These are phyloP conservation scores for Backusella sp. DNA, from an alignment of 192 early-diverging fungal species.

Conservation along the genomic window DNA sequence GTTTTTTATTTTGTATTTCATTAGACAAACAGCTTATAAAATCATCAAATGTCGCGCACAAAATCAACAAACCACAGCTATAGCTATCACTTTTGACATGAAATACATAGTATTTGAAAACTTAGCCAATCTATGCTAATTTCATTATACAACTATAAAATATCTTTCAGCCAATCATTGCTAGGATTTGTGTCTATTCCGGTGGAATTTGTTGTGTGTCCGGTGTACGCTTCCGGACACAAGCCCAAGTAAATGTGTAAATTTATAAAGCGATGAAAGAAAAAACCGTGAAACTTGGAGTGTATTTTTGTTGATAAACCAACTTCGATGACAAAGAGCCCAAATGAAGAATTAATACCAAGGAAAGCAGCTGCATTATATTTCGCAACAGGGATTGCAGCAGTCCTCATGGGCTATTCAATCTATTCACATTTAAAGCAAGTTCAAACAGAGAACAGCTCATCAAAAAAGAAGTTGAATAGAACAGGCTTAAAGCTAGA, in stretches of 20 bases:
- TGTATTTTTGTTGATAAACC: background rate
- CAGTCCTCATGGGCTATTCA: slow-evolving; percentile 33
- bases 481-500: slow-evolving; percentile 6
- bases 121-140: too few relatives aligned
- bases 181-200: background rate
- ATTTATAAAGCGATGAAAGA: background rate
- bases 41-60: too few relatives aligned
- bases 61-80: too few relatives aligned
- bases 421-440: slow-evolving; percentile 32
- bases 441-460: background rate
- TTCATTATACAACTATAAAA: too few relatives aligned
- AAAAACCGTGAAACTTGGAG: background rate
- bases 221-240: background rate
- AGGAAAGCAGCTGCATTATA: slow-evolving; percentile 10
- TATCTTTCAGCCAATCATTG: background rate
- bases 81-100: too few relatives aligned
- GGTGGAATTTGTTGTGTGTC: background rate
- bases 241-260: background rate
- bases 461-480: slow-evolving; percentile 8
- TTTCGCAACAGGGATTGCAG: slow-evolving; percentile 23
- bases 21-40: too few relatives aligned
- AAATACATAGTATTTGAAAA: too few relatives aligned
- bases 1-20: too few relatives aligned
- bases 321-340: background rate
- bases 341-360: background rate